These are phyloP conservation scores for Paecilomyces niveus DNA, from an alignment of 2,329 filamentous ascomycete species.

Conservation along the genomic window DNA sequence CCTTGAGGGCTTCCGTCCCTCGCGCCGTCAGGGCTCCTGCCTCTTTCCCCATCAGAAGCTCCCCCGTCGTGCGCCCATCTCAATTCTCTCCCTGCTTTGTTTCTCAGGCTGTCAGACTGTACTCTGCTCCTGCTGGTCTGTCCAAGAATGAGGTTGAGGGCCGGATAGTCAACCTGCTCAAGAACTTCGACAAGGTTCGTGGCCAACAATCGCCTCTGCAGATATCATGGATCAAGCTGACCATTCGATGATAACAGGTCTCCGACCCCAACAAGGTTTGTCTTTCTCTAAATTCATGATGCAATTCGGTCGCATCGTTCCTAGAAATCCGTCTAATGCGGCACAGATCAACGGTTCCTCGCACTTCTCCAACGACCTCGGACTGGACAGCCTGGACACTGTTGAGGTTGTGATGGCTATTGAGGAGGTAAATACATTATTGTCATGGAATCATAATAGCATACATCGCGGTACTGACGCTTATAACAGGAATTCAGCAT, in stretches of 20 bases:
- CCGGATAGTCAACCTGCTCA: slow-evolving; percentile 83
- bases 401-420: slow-evolving; percentile 99
- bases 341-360: slow-evolving; percentile 69
- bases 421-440: slow-evolving; percentile 65
- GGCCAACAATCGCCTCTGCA: slow-evolving; percentile 1
- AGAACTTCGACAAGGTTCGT: slow-evolving; percentile 93
- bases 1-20: slow-evolving; percentile 53
- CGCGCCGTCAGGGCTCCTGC: slow-evolving; percentile 50
- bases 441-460: slow-evolving; percentile 7
- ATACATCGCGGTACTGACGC: slow-evolving; percentile 7
- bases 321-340: slow-evolving; percentile 12
- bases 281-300: background rate
- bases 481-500: slow-evolving; percentile 67
- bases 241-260: slow-evolving; percentile 17
- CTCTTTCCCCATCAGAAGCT: slow-evolving; percentile 53
- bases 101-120: slow-evolving; percentile 69
- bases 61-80: slow-evolving; percentile 55
- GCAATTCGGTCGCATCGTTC: background rate
- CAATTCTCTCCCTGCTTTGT: slow-evolving; percentile 56
- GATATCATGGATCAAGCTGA: slow-evolving; percentile 42
- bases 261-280: slow-evolving; percentile 34
- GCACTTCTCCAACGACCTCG: slow-evolving; percentile 96
- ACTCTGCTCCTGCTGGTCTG: slow-evolving; percentile 74
- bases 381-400: slow-evolving; percentile 93
- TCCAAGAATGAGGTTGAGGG: slow-evolving; percentile 80